Evolutionary conservation across 2,329 filamentous ascomycete genomes (phyloP), one percentile per base, ranked within the genome.

Genomic region (Colletotrichum kahawae): DNA sequence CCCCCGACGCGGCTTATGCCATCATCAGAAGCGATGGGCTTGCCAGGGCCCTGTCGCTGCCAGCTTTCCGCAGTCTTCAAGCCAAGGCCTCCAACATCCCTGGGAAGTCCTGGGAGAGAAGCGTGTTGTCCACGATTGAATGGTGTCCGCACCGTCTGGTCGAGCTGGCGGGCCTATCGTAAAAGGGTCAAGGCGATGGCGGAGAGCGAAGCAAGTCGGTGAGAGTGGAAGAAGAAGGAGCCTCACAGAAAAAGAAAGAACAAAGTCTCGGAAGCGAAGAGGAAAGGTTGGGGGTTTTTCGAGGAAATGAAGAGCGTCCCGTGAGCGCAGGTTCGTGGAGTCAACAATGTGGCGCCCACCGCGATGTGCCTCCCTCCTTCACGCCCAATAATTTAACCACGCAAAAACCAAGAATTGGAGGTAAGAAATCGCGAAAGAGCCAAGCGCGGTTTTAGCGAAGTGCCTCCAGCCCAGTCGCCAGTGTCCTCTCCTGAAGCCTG

Each of bases 311-410:
- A 43, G n/a, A 64, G 59, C 59, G 63, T 64, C 69, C 69, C 21
- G 73, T 57, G 73, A 71, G 64, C 69, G 38, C 43, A 75, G 57
- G 34, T 51, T 75, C 69, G 51, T 67, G 71, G 71, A 62, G 54
- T 24, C 31, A 43, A n/a, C 62, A 27, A 70, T 59, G 43, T 71
- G 68, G 68, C 72, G 62, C 33, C 31, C 18, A 14, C 21, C 18
- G 63, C 38, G 27, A 67, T 36, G 31, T 59, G 51, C 21, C 51
- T 7, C 7, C 29, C 29, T 24, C 14, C 21, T 54, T 7, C 29
- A 16, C n/a, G 59, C 48, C n/a, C 48, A 60, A 29, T 33, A 34
- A 60, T 60, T 13, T 21, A 6, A 33, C 16, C 16, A 4, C 8
- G 7, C 16, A 59, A 33, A 33, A n/a, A 31, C n/a, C 14, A 66